Evolutionary conservation across 805 yeast species (phyloP).

Genomic region (Yarrowia sp.): DNA sequence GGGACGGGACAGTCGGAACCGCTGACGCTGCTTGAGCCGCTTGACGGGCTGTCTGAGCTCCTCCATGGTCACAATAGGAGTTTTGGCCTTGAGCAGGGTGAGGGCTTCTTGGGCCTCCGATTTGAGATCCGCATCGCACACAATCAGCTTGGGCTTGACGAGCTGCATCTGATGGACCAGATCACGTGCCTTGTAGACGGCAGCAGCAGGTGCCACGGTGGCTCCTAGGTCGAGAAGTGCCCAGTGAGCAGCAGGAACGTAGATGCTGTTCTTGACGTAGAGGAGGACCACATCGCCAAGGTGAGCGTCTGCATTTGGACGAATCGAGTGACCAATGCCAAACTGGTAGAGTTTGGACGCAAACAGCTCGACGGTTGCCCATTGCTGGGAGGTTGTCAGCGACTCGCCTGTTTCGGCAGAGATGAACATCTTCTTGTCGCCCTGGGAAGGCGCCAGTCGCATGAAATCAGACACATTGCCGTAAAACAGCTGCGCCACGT

Average conservation of each 20-base stretch:
- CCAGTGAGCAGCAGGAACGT: slow-evolving; percentile 47
- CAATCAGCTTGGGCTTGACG: slow-evolving; percentile 19
- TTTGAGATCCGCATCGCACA: slow-evolving; percentile 3
- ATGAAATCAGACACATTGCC: slow-evolving; percentile 28
- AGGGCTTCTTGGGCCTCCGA: slow-evolving; percentile 45
- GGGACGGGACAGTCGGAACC: slow-evolving; percentile 27
- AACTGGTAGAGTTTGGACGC: slow-evolving; percentile 22
- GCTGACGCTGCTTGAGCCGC: slow-evolving; percentile 23
- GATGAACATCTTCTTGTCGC: slow-evolving; percentile 30
- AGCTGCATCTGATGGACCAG: slow-evolving; percentile 43
- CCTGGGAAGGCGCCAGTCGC: slow-evolving; percentile 21
- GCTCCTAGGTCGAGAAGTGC: slow-evolving; percentile 47
- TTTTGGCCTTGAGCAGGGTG: slow-evolving; percentile 49
- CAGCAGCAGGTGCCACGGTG: slow-evolving; percentile 49
- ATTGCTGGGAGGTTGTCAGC: background rate
- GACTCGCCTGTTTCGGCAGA: slow-evolving; percentile 20
- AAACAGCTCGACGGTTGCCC: slow-evolving; percentile 16
- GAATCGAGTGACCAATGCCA: slow-evolving; percentile 43
- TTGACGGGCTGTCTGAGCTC: slow-evolving; percentile 13
- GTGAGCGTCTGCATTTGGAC: slow-evolving; percentile 41
- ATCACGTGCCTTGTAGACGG: slow-evolving; percentile 49
- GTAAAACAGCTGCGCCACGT: slow-evolving; percentile 38
- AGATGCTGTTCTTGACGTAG: slow-evolving; percentile 47
- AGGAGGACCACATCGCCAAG: slow-evolving; percentile 48
- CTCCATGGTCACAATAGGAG: slow-evolving; percentile 19